A percentile compares a stretch with the other conserved stretches of the same genome.
Evolutionary conservation across 805 yeast species (phyloP).

Genomic region (Yarrowia phangngaensis): DNA sequence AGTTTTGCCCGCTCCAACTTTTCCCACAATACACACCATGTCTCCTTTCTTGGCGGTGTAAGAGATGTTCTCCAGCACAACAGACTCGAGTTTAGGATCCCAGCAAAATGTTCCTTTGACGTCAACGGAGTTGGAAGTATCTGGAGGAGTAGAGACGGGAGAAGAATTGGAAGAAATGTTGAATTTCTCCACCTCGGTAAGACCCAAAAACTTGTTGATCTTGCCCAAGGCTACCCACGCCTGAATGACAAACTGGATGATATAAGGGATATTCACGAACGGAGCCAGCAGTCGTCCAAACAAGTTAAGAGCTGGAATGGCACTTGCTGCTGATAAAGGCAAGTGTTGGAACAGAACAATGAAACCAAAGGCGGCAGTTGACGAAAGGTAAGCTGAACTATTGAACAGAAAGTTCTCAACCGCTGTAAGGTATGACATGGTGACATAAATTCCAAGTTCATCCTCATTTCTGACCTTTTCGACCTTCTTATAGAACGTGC

Average conservation of each 20-base stretch:
- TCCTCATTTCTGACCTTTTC: slow-evolving; percentile 80
- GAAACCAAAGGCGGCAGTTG: slow-evolving; percentile 82
- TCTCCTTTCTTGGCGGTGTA: slow-evolving; percentile 59
- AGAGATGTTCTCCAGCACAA: slow-evolving; percentile 51
- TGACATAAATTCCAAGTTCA: slow-evolving; percentile 71
- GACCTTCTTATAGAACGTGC: slow-evolving; percentile 70
- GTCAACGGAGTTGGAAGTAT: background rate
- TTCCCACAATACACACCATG: slow-evolving; percentile 70
- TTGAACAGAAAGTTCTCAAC: slow-evolving; percentile 73
- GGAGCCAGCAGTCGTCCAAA: slow-evolving; percentile 65
- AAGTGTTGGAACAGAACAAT: slow-evolving; percentile 58
- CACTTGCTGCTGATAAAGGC: slow-evolving; percentile 79
- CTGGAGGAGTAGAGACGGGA: slow-evolving; percentile 26
- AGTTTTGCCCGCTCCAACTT: slow-evolving; percentile 79
- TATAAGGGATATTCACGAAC: slow-evolving; percentile 59
- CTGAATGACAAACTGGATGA: slow-evolving; percentile 77
- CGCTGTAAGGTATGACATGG: slow-evolving; percentile 67
- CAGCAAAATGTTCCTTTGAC: slow-evolving; percentile 30
- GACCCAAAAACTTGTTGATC: slow-evolving; percentile 65
- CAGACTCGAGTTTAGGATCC: slow-evolving; percentile 44
- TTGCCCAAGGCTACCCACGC: slow-evolving; percentile 87
- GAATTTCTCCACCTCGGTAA: slow-evolving; percentile 40
- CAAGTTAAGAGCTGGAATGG: slow-evolving; percentile 67
- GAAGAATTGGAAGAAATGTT: slow-evolving; percentile 37
- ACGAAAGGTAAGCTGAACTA: slow-evolving; percentile 83